Evolutionary conservation across 306 rosid genomes (phyloP), one percentile per base, ranked within the genome.

Genomic region (Quercus robur): DNA sequence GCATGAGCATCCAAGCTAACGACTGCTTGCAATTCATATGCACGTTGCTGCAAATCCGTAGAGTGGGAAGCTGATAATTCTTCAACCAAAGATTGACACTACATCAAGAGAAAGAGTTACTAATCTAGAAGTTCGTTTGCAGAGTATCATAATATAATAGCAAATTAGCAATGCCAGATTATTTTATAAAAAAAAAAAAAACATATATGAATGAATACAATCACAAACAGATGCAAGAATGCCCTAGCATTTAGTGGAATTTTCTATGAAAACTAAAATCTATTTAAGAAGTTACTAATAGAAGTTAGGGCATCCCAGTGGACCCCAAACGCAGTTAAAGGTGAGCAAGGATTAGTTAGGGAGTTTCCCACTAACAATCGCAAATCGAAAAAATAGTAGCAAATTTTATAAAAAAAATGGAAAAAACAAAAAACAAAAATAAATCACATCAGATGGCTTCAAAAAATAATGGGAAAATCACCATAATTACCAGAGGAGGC

Each of bases 11-110:
- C 91, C 86, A 91, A 86, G 61, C 88, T 80, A 69, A 77, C 25
- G 70, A 89, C 86, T 70, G 88, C 90, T 88, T 89, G 98, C 86
- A 91, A 87, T 85, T 94, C 98, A 85, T 94, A 91, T 11, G 98
- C 95, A 77, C 96, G 97, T 78, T 94, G 98, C 87, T 94, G 97
- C 89, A 94, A 81, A 87, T 94, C 98, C 26, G 94, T 91, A 64
- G 94, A 93, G 86, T 93, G 88, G 78, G 98, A 91, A 41, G 98
- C 97, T 66, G 91, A 85, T 81, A 91, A 77, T 77, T 88, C 97
- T 86, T 94, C 98, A 75, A 91, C 79, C 84, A 94, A 87, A 74
- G 90, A 83, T 83, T 94, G 97, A 84, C 94, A 91, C 97, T 94
- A 83, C 73, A 82, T 55, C 75, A 38, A 63, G 78, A 77, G 73